Evolutionary conservation across 1,139 yeast genomes (phyloP), one percentile per base, ranked within the genome.

Genomic region (Suhomyces yuchorum): DNA sequence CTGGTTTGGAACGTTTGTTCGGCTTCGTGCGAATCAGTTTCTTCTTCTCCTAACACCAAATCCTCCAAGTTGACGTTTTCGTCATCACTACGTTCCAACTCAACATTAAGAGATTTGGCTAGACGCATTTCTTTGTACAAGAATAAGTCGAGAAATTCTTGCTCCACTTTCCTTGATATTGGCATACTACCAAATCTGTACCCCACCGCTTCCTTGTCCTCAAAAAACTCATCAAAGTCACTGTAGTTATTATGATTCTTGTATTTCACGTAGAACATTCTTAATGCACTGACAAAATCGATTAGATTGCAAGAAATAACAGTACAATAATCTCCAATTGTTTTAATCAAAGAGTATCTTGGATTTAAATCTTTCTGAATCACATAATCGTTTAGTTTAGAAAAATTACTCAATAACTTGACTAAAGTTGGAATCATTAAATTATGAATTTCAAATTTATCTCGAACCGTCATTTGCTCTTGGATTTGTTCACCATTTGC

Each of bases 11-110:
- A 56, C 5, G 46, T 53, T 4, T 45, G 49, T 12, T 48, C 57
- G 30, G 37, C 46, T 3, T 12, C 43, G 11, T 51, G 53, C 3
- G 49, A 58, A 5, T 42, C 55, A 6, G 51, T 53, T 8, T 26
- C 40, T 3, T 43, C 50, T 6, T 49, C 59, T 30, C 51, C 56
- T 9, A 54, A 60, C 32, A 59, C 55, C 49, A 63, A 55, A 19
- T 74, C 75, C 46, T 71, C 79, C 48, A 76, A 75, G 52, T 78
- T 77, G 3, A 83, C 87, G 56, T 77, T 85, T 61, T 85, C 91
- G 34, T 75, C 74, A 35, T 75, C 82, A 20, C 67, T 70, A 57
- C 88, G 73, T 32, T 81, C 86, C 47, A 85, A 62, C 11, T 73
- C 71, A 3, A 75, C 59, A 0, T 63, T 66, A 14, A 60, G 49